A percentile compares a stretch with the other conserved stretches of the same genome.
Evolutionary conservation across 345 rosid species (phyloP).

Genomic region (Eucalyptus melliodora): DNA sequence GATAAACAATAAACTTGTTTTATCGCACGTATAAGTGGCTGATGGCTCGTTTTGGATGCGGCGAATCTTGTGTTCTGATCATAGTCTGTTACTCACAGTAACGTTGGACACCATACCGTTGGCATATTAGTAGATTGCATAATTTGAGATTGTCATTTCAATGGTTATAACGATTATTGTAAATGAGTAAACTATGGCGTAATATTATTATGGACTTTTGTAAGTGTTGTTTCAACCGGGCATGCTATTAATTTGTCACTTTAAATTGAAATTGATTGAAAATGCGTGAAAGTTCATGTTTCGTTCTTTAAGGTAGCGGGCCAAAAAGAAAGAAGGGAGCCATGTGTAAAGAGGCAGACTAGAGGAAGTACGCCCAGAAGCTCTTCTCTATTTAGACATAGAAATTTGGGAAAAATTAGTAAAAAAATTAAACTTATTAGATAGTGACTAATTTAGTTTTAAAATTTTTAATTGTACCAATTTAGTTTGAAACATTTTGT

Average conservation of each 20-base stretch:
- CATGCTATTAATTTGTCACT: not conserved
- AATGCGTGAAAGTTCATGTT: not conserved
- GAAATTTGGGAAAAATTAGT: too few species aligned
- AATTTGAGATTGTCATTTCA: not conserved
- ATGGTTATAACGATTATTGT: not conserved
- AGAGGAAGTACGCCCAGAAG: not conserved
- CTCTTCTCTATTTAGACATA: not conserved
- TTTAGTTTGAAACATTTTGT: not conserved
- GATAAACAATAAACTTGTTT: not conserved
- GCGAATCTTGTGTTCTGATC: not conserved
- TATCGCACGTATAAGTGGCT: not conserved
- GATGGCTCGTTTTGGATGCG: not conserved
- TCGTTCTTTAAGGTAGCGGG: not conserved
- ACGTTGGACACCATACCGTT: not conserved
- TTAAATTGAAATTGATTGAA: not conserved
- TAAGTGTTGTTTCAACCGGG: not conserved
- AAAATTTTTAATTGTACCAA: not conserved
- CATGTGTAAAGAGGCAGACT: not conserved
- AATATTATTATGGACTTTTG: not conserved
- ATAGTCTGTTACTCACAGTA: not conserved
- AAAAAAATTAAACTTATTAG: too few species aligned
- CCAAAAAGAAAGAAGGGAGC: not conserved
- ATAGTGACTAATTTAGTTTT: not conserved
- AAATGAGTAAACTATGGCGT: not conserved
- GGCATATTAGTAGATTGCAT: not conserved